phyloP scores from a whole-genome alignment of 2,329 filamentous ascomycete species.

The Ascochyta viciae-villosae region DNA sequence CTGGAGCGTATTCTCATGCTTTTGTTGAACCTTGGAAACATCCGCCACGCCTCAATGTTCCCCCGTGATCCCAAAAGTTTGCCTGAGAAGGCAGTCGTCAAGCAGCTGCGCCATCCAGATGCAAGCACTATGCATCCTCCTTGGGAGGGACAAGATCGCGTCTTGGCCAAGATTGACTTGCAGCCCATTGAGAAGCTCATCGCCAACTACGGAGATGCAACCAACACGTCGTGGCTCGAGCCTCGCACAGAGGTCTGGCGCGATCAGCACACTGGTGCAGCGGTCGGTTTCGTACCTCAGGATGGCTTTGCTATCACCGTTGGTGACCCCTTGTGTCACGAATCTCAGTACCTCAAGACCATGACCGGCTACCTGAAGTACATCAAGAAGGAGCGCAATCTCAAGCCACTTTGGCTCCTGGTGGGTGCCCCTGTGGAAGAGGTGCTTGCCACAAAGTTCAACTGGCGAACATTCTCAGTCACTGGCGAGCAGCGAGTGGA shows the following conservation, averaged over 20 bases:
- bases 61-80: constrained; percentile 88
- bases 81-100: constrained; percentile 68
- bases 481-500: constrained; percentile 89
- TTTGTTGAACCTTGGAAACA: constrained; percentile 84
- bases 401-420: constrained; percentile 89
- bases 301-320: constrained; percentile 83
- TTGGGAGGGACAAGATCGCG: constrained; percentile 63
- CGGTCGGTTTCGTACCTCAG: constrained; percentile 80
- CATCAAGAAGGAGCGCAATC: constrained; percentile 71
- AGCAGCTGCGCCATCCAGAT: constrained; percentile 81
- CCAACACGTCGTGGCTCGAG: constrained; percentile 93
- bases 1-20: constrained; percentile 89
- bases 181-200: constrained; percentile 86
- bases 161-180: constrained; percentile 59
- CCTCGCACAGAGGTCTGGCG: constrained; percentile 89
- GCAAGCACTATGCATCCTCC: constrained; percentile 79
- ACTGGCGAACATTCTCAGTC: constrained; percentile 88
- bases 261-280: constrained; percentile 78
- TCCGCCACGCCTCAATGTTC: constrained; percentile 86
- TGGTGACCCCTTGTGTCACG: constrained; percentile 85
- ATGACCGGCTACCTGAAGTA: constrained; percentile 77
- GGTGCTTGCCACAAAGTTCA: constrained; percentile 78
- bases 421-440: constrained; percentile 81
- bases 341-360: constrained; percentile 75
- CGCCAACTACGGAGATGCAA: constrained; percentile 93